A percentile compares a stretch with the other conserved stretches of the same genome.
Evolutionary conservation across 257 asterid species (phyloP).

Genomic region (Datura wrightii): DNA sequence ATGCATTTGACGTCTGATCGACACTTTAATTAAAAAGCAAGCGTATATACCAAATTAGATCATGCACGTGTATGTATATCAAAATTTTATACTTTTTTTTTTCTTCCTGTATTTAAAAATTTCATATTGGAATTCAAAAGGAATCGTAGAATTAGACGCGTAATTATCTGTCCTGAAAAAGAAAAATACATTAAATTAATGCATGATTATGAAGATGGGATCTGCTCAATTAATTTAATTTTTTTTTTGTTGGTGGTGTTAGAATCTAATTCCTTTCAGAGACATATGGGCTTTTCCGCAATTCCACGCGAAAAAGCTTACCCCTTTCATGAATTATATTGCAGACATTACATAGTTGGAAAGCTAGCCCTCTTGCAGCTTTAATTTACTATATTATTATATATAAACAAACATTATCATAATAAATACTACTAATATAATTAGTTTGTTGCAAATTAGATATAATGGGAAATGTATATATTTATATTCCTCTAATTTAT

Average conservation of each 20-base stretch:
- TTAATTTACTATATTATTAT: slow-evolving; percentile 11
- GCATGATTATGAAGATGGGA: slow-evolving; percentile 30
- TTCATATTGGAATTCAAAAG: background rate
- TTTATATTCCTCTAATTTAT: background rate
- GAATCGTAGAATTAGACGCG: slow-evolving; percentile 31
- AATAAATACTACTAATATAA: background rate
- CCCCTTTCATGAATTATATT: slow-evolving; percentile 27
- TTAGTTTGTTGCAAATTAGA: background rate
- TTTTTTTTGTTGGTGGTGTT: slow-evolving; percentile 40
- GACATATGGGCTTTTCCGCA: slow-evolving; percentile 40
- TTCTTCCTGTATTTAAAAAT: background rate
- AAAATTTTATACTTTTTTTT: background rate
- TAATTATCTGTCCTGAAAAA: background rate
- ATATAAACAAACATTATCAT: background rate
- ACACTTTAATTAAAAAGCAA: background rate
- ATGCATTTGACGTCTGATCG: slow-evolving; percentile 26
- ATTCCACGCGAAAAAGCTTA: slow-evolving; percentile 40
- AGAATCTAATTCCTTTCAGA: slow-evolving; percentile 46
- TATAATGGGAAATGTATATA: background rate
- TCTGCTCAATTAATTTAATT: slow-evolving; percentile 1
- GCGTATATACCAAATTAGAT: background rate
- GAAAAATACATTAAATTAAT: background rate
- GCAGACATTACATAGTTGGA: slow-evolving; percentile 38
- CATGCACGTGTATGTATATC: slow-evolving; percentile 10
- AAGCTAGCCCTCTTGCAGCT: slow-evolving; percentile 43